Evolutionary conservation across 2,329 filamentous ascomycete species (phyloP).

Genomic region (Aspergillus quadricinctus): DNA sequence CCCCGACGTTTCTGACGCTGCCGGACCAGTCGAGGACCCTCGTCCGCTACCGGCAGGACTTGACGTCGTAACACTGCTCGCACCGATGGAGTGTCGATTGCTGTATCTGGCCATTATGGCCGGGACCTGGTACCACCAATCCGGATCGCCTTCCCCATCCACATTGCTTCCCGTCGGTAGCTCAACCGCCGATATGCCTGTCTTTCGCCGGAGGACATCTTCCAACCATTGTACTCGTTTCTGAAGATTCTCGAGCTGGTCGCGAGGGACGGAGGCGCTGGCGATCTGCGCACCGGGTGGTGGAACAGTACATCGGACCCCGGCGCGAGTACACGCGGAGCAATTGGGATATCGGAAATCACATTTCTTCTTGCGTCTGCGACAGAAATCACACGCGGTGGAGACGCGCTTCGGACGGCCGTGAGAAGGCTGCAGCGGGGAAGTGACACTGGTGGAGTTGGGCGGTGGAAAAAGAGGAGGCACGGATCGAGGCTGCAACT

Average conservation of each 20-base stretch:
- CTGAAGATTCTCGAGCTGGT: conserved; percentile 37
- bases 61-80: conserved; percentile 10
- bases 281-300: conserved; percentile 36
- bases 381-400: conserved; percentile 39
- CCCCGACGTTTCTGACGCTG: conserved; percentile 15
- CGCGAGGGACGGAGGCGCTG: conserved; percentile 34
- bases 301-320: conserved; percentile 38
- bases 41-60: conserved; percentile 8
- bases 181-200: conserved; percentile 31
- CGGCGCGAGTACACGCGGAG: conserved; percentile 36
- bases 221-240: conserved; percentile 39
- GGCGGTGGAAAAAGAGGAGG: background rate
- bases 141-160: conserved; percentile 30
- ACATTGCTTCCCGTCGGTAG: conserved; percentile 29
- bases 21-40: conserved; percentile 15
- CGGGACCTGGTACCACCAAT: conserved; percentile 39
- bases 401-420: conserved; percentile 34
- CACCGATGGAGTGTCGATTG: conserved; percentile 15
- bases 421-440: conserved; percentile 9
- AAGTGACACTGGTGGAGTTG: conserved; percentile 5
- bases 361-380: conserved; percentile 40
- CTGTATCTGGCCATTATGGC: conserved; percentile 29
- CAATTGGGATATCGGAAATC: conserved; percentile 40
- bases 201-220: conserved; percentile 32
- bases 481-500: conserved; percentile 6